A percentile compares a stretch with the other conserved stretches of the same genome.
phyloP scores from a whole-genome alignment of 768 basidiomycete species.

The Strobilomyces echinocephalus region DNA sequence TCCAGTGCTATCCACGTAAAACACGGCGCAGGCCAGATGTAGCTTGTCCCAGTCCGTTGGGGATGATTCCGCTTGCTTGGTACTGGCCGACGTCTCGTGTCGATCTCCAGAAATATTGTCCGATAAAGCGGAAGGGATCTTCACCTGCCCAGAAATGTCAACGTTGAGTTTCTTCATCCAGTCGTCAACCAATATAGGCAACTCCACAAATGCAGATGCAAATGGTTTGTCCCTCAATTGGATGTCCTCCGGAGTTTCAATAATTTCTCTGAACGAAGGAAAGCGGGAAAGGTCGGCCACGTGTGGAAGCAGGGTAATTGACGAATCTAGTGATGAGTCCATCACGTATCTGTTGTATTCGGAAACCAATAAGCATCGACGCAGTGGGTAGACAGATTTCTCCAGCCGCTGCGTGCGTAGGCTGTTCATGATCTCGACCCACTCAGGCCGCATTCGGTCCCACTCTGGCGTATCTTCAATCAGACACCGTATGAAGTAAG shows the following conservation, averaged over 20 bases:
- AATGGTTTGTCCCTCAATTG: background rate
- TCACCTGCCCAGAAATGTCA: constrained; percentile 2
- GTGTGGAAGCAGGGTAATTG: background rate
- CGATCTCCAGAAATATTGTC: background rate
- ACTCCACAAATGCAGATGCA: constrained; percentile 6
- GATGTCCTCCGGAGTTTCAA: background rate
- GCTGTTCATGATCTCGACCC: constrained; percentile 1
- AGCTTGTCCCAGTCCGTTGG: background rate
- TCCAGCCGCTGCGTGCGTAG: background rate
- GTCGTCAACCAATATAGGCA: background rate
- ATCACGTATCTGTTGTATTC: background rate
- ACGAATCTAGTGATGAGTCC: background rate
- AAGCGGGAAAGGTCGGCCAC: background rate
- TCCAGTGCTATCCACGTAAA: background rate
- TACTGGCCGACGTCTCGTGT: background rate
- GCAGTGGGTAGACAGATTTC: background rate
- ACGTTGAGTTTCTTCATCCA: constrained; percentile 8
- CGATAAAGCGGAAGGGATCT: background rate
- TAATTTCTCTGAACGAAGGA: background rate
- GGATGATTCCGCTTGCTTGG: background rate
- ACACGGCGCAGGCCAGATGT: constrained; percentile 7
- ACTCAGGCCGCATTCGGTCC: constrained; percentile 1
- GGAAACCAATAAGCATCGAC: background rate
- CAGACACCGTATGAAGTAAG: background rate
- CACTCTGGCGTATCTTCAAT: background rate